Conservation (phyloP, 2,329 filamentous ascomycete genomes). For the Xylariales sp. region DNA sequence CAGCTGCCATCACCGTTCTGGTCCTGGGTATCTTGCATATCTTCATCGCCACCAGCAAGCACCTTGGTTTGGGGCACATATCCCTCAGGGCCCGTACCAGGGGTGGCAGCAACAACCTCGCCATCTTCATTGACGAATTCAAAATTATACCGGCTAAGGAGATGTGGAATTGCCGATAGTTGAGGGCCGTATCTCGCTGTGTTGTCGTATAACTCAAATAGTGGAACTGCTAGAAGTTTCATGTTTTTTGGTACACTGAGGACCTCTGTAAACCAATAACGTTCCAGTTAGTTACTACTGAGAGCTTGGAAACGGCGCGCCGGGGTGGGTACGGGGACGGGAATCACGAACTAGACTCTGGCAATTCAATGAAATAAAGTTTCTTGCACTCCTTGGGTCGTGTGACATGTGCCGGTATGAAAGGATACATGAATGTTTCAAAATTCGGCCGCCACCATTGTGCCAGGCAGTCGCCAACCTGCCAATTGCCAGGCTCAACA, state of each 20-base stretch:
- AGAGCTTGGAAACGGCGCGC: slow-evolving; percentile 14
- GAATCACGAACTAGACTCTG: slow-evolving; percentile 70
- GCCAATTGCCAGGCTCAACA: slow-evolving; percentile 82
- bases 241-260: slow-evolving; percentile 98
- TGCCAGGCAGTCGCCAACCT: slow-evolving; percentile 88
- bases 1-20: too few species aligned
- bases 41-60: slow-evolving; percentile 56
- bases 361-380: slow-evolving; percentile 93
- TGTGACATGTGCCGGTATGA: slow-evolving; percentile 92
- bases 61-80: slow-evolving; percentile 62
- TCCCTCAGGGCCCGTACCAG: slow-evolving; percentile 61
- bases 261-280: slow-evolving; percentile 65
- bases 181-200: slow-evolving; percentile 92
- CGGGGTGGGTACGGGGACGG: not conserved
- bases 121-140: slow-evolving; percentile 95
- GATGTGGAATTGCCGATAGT: slow-evolving; percentile 90
- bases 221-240: slow-evolving; percentile 93
- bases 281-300: too few species aligned
- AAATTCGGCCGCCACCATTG: slow-evolving; percentile 99
- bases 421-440: slow-evolving; percentile 99
- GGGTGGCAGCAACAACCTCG: slow-evolving; percentile 79
- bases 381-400: slow-evolving; percentile 99
- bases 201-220: slow-evolving; percentile 98
- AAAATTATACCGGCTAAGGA: slow-evolving; percentile 93
- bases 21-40: slow-evolving; percentile 45